Conservation (phyloP, 2,329 filamentous ascomycete genomes). For the Elsinoe necatrix region DNA sequence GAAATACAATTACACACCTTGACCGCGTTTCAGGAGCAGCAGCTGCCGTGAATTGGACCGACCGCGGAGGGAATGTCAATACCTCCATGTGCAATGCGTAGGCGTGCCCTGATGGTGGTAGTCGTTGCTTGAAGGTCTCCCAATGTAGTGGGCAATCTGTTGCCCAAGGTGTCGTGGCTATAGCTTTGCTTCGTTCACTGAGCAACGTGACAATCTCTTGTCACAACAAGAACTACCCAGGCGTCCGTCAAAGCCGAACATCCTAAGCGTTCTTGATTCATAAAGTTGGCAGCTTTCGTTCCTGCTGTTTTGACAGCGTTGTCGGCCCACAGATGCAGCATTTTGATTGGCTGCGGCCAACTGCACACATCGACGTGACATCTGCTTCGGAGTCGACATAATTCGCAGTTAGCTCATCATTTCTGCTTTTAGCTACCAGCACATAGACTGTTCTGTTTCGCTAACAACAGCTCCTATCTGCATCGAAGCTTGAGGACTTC, state of each 20-base stretch:
- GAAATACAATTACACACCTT: conserved; percentile 62
- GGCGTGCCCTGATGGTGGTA: background rate
- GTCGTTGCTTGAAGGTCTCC: background rate
- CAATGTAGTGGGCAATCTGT: background rate
- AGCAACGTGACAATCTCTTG: background rate
- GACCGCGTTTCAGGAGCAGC: conserved; percentile 50
- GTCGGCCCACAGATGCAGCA: background rate
- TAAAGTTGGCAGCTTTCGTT: no score
- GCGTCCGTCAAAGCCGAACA: no score
- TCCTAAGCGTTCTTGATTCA: no score
- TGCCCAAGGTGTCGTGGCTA: background rate
- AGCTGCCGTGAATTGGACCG: background rate
- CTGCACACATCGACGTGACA: background rate
- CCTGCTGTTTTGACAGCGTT: background rate
- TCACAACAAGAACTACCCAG: no score
- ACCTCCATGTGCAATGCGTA: conserved; percentile 9
- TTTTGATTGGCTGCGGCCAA: conserved; percentile 1
- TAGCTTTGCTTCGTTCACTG: background rate
- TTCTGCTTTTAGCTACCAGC: no score
- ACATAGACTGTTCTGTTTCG: no score
- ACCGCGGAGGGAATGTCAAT: conserved; percentile 22
- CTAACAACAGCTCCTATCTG: background rate
- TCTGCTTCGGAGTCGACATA: background rate
- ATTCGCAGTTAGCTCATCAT: no score
- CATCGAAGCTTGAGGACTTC: background rate